Evolutionary conservation across 1,284 basidiomycete species (phyloP).

Genomic region (Malassezia japonica): DNA sequence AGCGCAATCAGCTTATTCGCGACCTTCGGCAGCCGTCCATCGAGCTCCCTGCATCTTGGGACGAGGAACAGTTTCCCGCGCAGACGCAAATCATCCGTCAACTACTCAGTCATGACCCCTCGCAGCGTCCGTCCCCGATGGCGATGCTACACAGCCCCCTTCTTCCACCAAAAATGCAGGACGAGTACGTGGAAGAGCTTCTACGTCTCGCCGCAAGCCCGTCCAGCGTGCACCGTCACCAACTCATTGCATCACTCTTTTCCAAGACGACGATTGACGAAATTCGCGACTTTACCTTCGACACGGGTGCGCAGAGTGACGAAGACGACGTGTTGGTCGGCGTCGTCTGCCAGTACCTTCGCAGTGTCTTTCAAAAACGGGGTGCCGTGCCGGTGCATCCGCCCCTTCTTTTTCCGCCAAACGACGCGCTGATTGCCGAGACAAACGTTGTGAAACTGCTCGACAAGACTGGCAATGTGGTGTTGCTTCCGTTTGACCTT

Average conservation of each 20-base stretch:
- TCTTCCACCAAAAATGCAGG: constrained; percentile 65
- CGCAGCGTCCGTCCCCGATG: constrained; percentile 69
- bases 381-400: constrained; percentile 80
- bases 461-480: constrained; percentile 54
- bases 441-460: constrained; percentile 74
- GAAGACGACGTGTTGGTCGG: constrained; percentile 62
- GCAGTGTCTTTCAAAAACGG: constrained; percentile 70
- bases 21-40: constrained; percentile 64
- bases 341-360: constrained; percentile 66
- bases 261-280: constrained; percentile 55
- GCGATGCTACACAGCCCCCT: constrained; percentile 72
- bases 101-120: constrained; percentile 74
- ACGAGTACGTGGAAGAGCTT: constrained; percentile 74
- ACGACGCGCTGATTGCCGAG: constrained; percentile 63
- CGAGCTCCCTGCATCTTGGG: constrained; percentile 67
- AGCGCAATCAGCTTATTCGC: constrained; percentile 73
- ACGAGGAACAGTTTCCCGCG: constrained; percentile 53
- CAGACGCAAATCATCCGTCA: constrained; percentile 61
- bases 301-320: constrained; percentile 63
- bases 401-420: constrained; percentile 66
- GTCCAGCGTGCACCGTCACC: constrained; percentile 29
- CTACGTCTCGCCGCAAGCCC: constrained; percentile 63
- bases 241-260: constrained; percentile 30
- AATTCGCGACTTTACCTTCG: constrained; percentile 68
- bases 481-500: constrained; percentile 43